Evolutionary conservation across 805 yeast genomes (phyloP), one percentile per base, ranked within the genome.

Genomic region (Zygoascus flipseniorum): DNA sequence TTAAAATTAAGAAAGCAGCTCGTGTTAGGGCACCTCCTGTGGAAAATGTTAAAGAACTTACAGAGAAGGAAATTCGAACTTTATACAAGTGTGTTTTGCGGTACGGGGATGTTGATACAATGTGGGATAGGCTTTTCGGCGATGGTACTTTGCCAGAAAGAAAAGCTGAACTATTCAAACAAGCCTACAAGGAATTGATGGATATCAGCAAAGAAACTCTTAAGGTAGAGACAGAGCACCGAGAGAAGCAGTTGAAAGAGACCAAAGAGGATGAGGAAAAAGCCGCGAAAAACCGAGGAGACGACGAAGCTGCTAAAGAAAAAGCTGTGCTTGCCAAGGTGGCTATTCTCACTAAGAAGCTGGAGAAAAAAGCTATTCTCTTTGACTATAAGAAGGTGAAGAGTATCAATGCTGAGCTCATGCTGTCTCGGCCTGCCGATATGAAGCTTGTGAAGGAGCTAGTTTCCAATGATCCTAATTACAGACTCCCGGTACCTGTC

Each of bases 131-230:
- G 57, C 75, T 93, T 50, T 86, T 89, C 54, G 88, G 85, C 52
- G 98, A 93, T 63, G 97, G 97, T 23, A 83, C 90, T 28, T 73
- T 93, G 50, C 82, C 96, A 6, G 85, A 87, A 62, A 86, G 90
- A 64, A 84, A 87, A 57, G 86, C 93, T 0, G 90, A 84, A 13
- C 74, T 83, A 45, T 79, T 90, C 65, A 83, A 85, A 63, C 81
- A 80, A 61, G 81, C 88, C 1, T 89, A 86, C 67, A 72, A 79
- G n/a, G 96, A 88, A 55, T 72, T 93, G 62, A 72, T 81, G 50
- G 76, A 74, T 16, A 76, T 72, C 1, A 82, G 97, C 14, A 76
- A 77, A 61, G 79, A 77, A 32, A 74, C 81, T 54, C 80, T 85
- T 11, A 75, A 76, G 23, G 78, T 74, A 42, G 95, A 85, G 63